Evolutionary conservation across 1,139 yeast species (phyloP).

Genomic region (Geotrichum restrictum): DNA sequence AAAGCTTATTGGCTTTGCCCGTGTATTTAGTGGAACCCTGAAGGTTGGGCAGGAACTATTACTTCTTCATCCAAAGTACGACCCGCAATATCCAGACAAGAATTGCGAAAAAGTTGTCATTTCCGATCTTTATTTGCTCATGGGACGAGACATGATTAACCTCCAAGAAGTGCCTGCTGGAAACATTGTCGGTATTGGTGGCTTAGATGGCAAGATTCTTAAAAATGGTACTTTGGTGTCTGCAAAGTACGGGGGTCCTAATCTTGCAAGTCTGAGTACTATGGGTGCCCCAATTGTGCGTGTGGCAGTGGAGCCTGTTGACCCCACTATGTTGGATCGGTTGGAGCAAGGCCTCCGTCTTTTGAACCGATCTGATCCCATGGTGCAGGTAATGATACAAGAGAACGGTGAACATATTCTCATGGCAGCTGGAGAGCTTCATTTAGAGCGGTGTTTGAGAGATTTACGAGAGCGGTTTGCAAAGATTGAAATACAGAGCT

Average conservation of each 20-base stretch:
- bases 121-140: conserved; percentile 69
- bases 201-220: conserved; percentile 73
- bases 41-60: conserved; percentile 68
- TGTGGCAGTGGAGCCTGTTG: conserved; percentile 90
- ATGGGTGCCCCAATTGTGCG: conserved; percentile 82
- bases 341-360: conserved; percentile 75
- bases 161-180: conserved; percentile 88
- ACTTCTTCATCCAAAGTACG: conserved; percentile 82
- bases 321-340: conserved; percentile 72
- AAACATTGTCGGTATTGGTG: conserved; percentile 90
- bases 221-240: conserved; percentile 80
- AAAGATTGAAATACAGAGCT: conserved; percentile 76
- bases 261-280: conserved; percentile 64
- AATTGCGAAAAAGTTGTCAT: conserved; percentile 54
- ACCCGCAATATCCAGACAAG: conserved; percentile 61
- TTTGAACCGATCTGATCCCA: conserved; percentile 86
- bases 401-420: conserved; percentile 89
- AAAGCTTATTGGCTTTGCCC: conserved; percentile 76
- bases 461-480: conserved; percentile 91
- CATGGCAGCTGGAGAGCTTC: conserved; percentile 94
- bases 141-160: conserved; percentile 87
- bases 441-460: conserved; percentile 82
- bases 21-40: conserved; percentile 83
- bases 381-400: conserved; percentile 78
- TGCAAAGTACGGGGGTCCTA: conserved; percentile 50